Evolutionary conservation across 371 early-diverging fungal genomes (phyloP).

Genomic region (Umbelopsis sp.): DNA sequence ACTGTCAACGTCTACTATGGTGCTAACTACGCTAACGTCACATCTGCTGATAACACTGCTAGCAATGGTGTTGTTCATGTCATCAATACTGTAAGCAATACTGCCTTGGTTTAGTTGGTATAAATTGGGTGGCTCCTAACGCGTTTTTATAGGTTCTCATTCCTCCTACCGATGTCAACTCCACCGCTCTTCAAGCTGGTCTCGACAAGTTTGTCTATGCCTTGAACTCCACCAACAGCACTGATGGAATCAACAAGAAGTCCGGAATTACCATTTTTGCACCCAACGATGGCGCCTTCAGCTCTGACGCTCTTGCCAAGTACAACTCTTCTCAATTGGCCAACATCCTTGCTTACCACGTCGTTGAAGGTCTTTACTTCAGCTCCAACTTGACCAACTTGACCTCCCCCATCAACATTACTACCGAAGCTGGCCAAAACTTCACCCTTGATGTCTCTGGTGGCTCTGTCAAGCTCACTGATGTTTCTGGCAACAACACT

Average conservation of each 20-base stretch:
- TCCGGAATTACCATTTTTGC: slow-evolving; percentile 22
- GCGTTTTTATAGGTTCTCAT: slow-evolving; percentile 31
- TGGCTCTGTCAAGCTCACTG: slow-evolving; percentile 16
- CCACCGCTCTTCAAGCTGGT: slow-evolving; percentile 3
- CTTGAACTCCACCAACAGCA: slow-evolving; percentile 20
- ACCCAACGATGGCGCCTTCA: slow-evolving; percentile 15
- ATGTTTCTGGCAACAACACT: background rate
- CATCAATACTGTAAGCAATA: slow-evolving; percentile 16
- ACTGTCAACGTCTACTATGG: slow-evolving; percentile 5
- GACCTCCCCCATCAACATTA: slow-evolving; percentile 3
- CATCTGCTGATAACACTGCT: slow-evolving; percentile 19
- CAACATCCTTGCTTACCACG: slow-evolving; percentile 26
- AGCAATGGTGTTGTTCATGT: slow-evolving; percentile 51
- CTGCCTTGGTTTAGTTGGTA: background rate
- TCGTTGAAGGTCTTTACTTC: slow-evolving; percentile 21
- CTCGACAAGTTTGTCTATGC: slow-evolving; percentile 4
- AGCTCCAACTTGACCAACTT: slow-evolving; percentile 16
- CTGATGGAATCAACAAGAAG: slow-evolving; percentile 17
- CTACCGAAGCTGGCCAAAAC: slow-evolving; percentile 19
- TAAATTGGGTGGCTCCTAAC: background rate
- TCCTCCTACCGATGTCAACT: background rate
- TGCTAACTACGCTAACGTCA: slow-evolving; percentile 18
- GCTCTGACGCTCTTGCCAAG: slow-evolving; percentile 24
- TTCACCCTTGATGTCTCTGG: slow-evolving; percentile 1
- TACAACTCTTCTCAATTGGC: slow-evolving; percentile 24